phyloP scores from a whole-genome alignment of 805 yeast species.

The Metschnikowia santaceciliae region DNA sequence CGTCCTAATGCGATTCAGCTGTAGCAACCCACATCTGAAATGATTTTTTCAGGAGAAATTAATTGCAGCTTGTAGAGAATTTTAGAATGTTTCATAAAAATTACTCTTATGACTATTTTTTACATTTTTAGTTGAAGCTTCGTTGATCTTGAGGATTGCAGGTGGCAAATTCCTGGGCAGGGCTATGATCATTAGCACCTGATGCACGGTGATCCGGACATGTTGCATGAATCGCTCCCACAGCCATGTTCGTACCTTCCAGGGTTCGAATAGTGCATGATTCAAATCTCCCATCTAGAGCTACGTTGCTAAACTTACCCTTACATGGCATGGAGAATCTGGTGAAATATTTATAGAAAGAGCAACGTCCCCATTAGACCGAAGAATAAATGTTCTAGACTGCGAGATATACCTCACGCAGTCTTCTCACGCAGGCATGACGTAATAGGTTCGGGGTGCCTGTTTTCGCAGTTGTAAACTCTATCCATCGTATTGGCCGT shows the following conservation, averaged over 20 bases:
- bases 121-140: not conserved
- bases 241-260: not conserved
- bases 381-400: slow-evolving; percentile 1
- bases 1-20: too few species aligned
- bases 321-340: not conserved
- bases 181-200: too few species aligned
- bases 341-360: not conserved
- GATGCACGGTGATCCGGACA: not conserved
- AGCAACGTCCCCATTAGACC: not conserved
- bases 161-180: not conserved
- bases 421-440: not conserved
- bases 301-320: not conserved
- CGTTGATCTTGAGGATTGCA: not conserved
- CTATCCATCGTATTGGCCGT: not conserved
- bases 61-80: too few species aligned
- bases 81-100: too few species aligned
- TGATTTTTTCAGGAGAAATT: too few species aligned
- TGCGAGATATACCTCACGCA: not conserved
- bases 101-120: too few species aligned
- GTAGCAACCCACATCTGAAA: too few species aligned
- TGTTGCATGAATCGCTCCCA: not conserved
- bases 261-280: too few species aligned
- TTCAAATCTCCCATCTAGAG: not conserved
- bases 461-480: not conserved
- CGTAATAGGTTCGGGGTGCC: not conserved